Percentiles rank a stretch among this genome's conserved stretches.
Conservation (phyloP, 2,329 filamentous ascomycete species). For the Paecilomyces fulvus region DNA sequence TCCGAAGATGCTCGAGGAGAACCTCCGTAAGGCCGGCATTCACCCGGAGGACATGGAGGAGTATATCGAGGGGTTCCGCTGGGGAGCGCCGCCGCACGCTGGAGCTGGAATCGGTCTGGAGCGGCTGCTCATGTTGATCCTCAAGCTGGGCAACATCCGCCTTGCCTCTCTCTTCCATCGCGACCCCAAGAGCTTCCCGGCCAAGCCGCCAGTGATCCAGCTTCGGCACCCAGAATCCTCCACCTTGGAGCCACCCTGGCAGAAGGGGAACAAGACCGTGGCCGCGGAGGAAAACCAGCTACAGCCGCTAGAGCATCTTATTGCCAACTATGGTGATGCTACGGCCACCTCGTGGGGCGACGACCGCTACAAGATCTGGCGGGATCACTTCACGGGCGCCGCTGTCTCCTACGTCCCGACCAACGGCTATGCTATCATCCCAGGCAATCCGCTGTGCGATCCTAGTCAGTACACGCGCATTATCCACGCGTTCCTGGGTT, state of each 20-base stretch:
- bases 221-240: constrained; percentile 84
- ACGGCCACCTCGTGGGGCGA: constrained; percentile 93
- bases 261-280: constrained; percentile 31
- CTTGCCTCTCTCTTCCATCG: constrained; percentile 80
- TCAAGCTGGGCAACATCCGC: constrained; percentile 81
- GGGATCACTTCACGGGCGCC: constrained; percentile 68
- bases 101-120: constrained; percentile 86
- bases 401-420: constrained; percentile 75
- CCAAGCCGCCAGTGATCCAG: constrained; percentile 50
- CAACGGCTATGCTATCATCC: constrained; percentile 71
- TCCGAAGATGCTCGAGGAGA: constrained; percentile 61
- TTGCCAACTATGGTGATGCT: constrained; percentile 91
- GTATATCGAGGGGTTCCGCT: constrained; percentile 81
- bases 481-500: constrained; percentile 65
- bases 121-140: constrained; percentile 75
- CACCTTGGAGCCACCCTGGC: constrained; percentile 63
- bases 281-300: constrained; percentile 43
- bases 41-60: constrained; percentile 79
- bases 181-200: constrained; percentile 78
- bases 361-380: constrained; percentile 79
- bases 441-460: constrained; percentile 82
- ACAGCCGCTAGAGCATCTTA: constrained; percentile 74
- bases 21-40: constrained; percentile 68
- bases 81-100: constrained; percentile 79
- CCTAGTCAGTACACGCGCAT: constrained; percentile 65